phyloP scores from a whole-genome alignment of 805 yeast genomes.

The Metschnikowia santaceciliae region DNA sequence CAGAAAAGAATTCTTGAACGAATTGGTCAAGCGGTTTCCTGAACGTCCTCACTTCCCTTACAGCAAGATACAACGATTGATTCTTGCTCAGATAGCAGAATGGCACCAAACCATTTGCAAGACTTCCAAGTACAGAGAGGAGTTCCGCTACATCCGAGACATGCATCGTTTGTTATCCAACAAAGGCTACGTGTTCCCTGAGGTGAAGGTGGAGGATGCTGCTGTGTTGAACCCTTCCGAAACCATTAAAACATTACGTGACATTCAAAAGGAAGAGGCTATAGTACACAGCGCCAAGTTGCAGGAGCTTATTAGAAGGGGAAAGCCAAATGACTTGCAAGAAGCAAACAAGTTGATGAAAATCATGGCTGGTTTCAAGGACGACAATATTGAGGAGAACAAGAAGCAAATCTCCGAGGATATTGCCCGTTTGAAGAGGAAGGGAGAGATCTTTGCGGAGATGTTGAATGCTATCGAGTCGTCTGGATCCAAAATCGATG shows the following conservation, averaged over 20 bases:
- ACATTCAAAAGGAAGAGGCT: slow-evolving; percentile 87
- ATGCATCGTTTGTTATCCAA: slow-evolving; percentile 88
- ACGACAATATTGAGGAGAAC: slow-evolving; percentile 70
- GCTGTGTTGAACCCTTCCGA: slow-evolving; percentile 92
- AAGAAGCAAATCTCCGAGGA: slow-evolving; percentile 80
- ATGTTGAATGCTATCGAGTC: slow-evolving; percentile 60
- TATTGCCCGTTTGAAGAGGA: slow-evolving; percentile 75
- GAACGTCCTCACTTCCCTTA: slow-evolving; percentile 89
- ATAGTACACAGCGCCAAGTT: slow-evolving; percentile 91
- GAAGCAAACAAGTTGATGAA: slow-evolving; percentile 98
- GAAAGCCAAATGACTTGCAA: slow-evolving; percentile 89
- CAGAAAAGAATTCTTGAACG: slow-evolving; percentile 90
- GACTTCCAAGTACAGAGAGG: slow-evolving; percentile 86
- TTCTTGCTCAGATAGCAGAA: slow-evolving; percentile 89
- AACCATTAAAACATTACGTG: slow-evolving; percentile 80
- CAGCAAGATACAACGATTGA: slow-evolving; percentile 75
- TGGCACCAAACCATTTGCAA: slow-evolving; percentile 95
- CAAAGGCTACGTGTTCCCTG: slow-evolving; percentile 94
- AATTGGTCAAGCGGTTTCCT: slow-evolving; percentile 88
- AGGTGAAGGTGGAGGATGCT: slow-evolving; percentile 81
- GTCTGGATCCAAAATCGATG: slow-evolving; percentile 37
- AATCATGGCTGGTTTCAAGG: slow-evolving; percentile 95
- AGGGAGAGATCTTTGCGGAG: slow-evolving; percentile 82
- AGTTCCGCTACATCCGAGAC: slow-evolving; percentile 85
- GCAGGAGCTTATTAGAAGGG: slow-evolving; percentile 92